phyloP scores from a whole-genome alignment of 257 asterid genomes.

The Jacaranda copaia region DNA sequence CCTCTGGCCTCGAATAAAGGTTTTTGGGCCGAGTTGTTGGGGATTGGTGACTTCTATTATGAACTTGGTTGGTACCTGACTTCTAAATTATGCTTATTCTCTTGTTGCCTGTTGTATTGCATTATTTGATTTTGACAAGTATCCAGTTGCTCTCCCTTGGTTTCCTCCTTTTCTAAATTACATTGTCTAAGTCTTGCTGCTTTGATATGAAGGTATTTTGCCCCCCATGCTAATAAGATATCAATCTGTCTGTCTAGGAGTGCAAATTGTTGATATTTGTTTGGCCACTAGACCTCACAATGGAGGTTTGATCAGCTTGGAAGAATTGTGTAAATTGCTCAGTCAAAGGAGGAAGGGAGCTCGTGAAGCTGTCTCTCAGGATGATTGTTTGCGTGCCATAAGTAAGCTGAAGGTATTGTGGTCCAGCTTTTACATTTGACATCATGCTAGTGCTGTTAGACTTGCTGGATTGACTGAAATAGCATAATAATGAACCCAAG shows the following conservation, averaged over 20 bases:
- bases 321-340: slow-evolving; percentile 81
- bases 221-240: slow-evolving; percentile 34
- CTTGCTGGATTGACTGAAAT: background rate
- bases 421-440: slow-evolving; percentile 13
- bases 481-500: background rate
- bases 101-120: slow-evolving; percentile 2
- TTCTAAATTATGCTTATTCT: slow-evolving; percentile 32
- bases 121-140: background rate
- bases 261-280: slow-evolving; percentile 91
- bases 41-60: slow-evolving; percentile 96
- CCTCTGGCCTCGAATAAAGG: slow-evolving; percentile 99
- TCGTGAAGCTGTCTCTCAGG: slow-evolving; percentile 91
- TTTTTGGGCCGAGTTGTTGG: slow-evolving; percentile 97
- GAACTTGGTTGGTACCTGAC: slow-evolving; percentile 82
- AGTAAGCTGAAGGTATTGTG: slow-evolving; percentile 89
- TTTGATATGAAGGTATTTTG: background rate
- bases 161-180: slow-evolving; percentile 4
- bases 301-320: slow-evolving; percentile 96
- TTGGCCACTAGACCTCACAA: slow-evolving; percentile 85
- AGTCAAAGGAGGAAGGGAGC: slow-evolving; percentile 81
- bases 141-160: background rate
- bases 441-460: background rate
- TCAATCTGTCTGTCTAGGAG: slow-evolving; percentile 67
- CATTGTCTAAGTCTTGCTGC: slow-evolving; percentile 19
- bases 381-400: slow-evolving; percentile 97